phyloP scores from a whole-genome alignment of 2,329 filamentous ascomycete genomes.

The Dissoconium aciculare region DNA sequence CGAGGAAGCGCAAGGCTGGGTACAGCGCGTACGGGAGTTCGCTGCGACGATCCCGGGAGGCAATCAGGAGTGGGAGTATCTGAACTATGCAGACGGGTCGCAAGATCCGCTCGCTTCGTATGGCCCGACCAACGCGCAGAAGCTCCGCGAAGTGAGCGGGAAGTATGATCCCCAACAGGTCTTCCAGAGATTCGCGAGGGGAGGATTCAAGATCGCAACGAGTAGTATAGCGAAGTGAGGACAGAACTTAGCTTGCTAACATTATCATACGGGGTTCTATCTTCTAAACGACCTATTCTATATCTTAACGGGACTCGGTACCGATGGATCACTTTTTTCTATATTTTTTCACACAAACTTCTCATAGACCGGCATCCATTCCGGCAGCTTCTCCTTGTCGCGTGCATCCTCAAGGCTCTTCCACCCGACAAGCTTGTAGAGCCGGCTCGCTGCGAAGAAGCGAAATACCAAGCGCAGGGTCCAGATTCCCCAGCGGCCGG shows the following conservation, averaged over 20 bases:
- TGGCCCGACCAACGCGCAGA: conserved; percentile 24
- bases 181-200: conserved; percentile 29
- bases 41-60: too few species aligned
- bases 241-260: too few species aligned
- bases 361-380: conserved; percentile 5
- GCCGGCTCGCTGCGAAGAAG: conserved; percentile 8
- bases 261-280: too few species aligned
- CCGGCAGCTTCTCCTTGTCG: background rate
- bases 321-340: too few species aligned
- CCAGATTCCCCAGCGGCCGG: conserved; percentile 14
- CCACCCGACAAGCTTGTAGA: conserved; percentile 5
- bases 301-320: too few species aligned
- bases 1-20: conserved; percentile 4
- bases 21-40: too few species aligned
- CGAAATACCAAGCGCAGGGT: conserved; percentile 13
- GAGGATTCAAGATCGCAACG: conserved; percentile 35
- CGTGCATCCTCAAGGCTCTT: conserved; percentile 1
- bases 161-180: conserved; percentile 29
- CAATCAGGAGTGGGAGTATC: conserved; percentile 31
- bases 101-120: conserved; percentile 32
- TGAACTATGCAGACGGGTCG: conserved; percentile 34
- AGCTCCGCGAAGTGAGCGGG: conserved; percentile 22
- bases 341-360: conserved; percentile 2
- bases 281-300: too few species aligned
- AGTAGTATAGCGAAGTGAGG: too few species aligned